Evolutionary conservation across 345 rosid species (phyloP).

Genomic region (Clausena lansium): DNA sequence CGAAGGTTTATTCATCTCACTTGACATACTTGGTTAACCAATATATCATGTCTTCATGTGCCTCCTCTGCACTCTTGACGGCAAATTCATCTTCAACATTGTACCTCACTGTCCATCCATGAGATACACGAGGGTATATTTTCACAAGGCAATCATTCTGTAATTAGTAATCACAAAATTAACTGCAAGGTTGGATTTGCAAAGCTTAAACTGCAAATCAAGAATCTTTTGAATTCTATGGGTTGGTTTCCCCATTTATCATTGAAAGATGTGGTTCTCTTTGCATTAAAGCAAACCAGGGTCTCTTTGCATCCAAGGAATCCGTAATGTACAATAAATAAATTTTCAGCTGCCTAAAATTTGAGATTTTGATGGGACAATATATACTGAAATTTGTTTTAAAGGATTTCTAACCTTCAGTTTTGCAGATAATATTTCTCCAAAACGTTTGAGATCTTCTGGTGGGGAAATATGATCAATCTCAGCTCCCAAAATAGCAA

Average conservation of each 20-base stretch:
- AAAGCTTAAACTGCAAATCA: background rate
- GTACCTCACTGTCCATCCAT: constrained; percentile 71
- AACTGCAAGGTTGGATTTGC: background rate
- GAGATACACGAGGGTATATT: constrained; percentile 50
- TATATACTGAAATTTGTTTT: background rate
- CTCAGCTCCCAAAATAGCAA: constrained; percentile 47
- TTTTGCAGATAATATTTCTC: constrained; percentile 29
- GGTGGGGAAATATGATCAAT: constrained; percentile 30
- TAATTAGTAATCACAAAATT: background rate
- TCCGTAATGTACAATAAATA: background rate
- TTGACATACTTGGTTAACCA: constrained; percentile 55
- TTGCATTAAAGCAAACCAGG: background rate
- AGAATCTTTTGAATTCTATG: background rate
- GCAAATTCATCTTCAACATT: constrained; percentile 41
- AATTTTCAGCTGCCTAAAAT: background rate
- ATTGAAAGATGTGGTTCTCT: background rate
- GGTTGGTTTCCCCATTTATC: background rate
- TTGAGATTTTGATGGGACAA: background rate
- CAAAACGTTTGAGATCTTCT: constrained; percentile 29
- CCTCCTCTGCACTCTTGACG: constrained; percentile 59
- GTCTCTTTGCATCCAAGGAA: background rate
- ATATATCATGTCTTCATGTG: constrained; percentile 54
- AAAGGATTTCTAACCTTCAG: constrained; percentile 22
- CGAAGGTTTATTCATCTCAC: constrained; percentile 12
- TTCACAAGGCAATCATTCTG: constrained; percentile 36